Evolutionary conservation across 164 flowering plant species (phyloP), one percentile per base, ranked within the genome.

Genomic region (Macadamia tetraphylla): DNA sequence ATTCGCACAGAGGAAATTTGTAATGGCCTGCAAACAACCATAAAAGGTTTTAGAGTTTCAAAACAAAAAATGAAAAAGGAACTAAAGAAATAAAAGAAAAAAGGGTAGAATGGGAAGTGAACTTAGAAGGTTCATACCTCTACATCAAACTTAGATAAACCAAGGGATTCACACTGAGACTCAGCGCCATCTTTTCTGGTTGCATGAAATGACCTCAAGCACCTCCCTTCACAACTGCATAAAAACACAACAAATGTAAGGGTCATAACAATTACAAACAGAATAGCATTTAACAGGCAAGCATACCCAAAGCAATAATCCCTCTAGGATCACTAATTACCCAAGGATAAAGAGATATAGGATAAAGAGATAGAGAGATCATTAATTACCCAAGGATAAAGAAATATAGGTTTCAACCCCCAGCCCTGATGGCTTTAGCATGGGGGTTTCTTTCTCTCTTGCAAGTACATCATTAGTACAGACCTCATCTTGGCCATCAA

Each of bases 131-230:
- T 31, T 46, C 80, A 70, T 83, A 89, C 97, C 12, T 84, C 69
- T 6, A 87, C 85, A 84, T 85, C 71, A 29, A 71, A 74, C 23
- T 75, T 29, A 55, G 85, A 65, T 55, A 81, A 64, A 58, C 91
- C 86, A 69, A 94, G 93, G 62, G 90, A 77, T 29, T 31, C 67
- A 76, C 98, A 94, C 1, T 29, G 0, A 10, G 89, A 83, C 0
- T 82, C 86, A 62, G 65, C 72, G 44, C 87, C 96, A 70, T 73
- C 85, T 56, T 78, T 86, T 51, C 15, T 58, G 40, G 88, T 87
- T 62, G 91, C 82, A 79, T 94, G 98, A 71, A 94, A 94, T 12
- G 90, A 88, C 76, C 98, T 83, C 81, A 91, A 35, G 80, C 98
- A 94, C 55, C 67, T 77, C 17, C 96, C 97, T 43, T 94, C 96